Percentiles rank a stretch among this genome's conserved stretches.
These are phyloP conservation scores for Simplicillium aogashimaense DNA, from an alignment of 2,329 filamentous ascomycete genomes.

Conservation along the genomic window DNA sequence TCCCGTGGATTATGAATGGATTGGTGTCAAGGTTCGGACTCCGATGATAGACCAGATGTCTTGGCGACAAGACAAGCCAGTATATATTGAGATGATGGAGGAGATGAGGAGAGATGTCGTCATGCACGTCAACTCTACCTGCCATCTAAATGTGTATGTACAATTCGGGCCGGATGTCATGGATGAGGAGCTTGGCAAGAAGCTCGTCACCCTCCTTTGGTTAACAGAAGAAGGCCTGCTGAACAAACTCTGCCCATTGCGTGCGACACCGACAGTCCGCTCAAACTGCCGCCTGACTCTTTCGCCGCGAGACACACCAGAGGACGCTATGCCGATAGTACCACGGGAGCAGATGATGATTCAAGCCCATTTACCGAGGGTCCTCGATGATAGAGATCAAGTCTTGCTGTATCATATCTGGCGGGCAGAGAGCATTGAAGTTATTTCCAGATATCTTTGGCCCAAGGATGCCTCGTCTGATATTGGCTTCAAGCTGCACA, in stretches of 20 bases:
- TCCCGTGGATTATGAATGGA: too few species aligned
- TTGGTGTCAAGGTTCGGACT: too few species aligned
- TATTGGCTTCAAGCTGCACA: too few species aligned
- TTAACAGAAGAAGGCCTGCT: constrained; percentile 8
- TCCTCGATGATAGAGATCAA: background rate
- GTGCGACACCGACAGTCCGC: background rate
- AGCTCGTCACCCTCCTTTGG: constrained; percentile 8
- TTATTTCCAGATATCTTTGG: background rate
- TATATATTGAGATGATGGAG: too few species aligned
- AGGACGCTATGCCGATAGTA: background rate
- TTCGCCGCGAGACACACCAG: background rate
- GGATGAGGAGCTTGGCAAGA: constrained; percentile 5
- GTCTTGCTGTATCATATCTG: background rate
- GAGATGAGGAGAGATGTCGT: too few species aligned
- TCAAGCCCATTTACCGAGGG: background rate
- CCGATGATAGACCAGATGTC: too few species aligned
- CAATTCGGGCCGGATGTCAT: background rate
- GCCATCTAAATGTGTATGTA: constrained; percentile 9
- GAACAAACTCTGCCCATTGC: background rate
- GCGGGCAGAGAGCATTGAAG: background rate
- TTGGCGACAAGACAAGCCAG: too few species aligned
- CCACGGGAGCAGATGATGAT: background rate
- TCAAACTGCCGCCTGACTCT: background rate
- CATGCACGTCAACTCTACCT: constrained; percentile 15
- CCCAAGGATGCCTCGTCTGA: background rate